These are phyloP conservation scores for Flaveria linearis DNA, from an alignment of 129 eudicot genomes.

Conservation along the genomic window DNA sequence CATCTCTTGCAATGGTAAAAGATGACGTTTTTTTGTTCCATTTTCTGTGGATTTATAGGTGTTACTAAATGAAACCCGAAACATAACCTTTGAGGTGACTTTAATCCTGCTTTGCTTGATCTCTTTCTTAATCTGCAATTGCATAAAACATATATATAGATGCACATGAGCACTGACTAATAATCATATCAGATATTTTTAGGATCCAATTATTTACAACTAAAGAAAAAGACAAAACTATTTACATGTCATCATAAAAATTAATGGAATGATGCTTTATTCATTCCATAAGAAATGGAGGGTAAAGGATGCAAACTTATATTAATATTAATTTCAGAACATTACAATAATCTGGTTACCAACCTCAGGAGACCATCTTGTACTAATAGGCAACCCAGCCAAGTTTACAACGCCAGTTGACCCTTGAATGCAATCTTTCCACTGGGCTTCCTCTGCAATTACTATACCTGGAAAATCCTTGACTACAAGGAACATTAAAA, in stretches of 20 bases:
- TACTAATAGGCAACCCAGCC: slow-evolving; percentile 95
- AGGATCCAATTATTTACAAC: not conserved
- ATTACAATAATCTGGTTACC: slow-evolving; percentile 4
- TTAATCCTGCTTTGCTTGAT: slow-evolving; percentile 87
- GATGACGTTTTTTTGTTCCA: slow-evolving; percentile 7
- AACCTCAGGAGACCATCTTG: slow-evolving; percentile 99
- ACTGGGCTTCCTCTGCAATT: slow-evolving; percentile 84
- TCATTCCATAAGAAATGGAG: not conserved
- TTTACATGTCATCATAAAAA: slow-evolving; percentile 5
- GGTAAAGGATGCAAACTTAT: not conserved
- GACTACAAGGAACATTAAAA: slow-evolving; percentile 36
- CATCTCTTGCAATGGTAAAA: slow-evolving; percentile 11
- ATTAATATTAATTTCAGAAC: not conserved
- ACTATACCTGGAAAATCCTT: slow-evolving; percentile 83
- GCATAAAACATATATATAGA: slow-evolving; percentile 19
- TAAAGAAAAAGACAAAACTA: slow-evolving; percentile 9
- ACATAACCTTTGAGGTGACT: slow-evolving; percentile 82
- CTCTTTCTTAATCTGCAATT: slow-evolving; percentile 86
- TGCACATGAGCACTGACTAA: not conserved
- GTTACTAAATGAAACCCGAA: slow-evolving; percentile 2
- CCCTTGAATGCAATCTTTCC: slow-evolving; percentile 85
- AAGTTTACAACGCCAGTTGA: slow-evolving; percentile 93
- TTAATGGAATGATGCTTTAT: not conserved
- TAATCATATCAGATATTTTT: not conserved
- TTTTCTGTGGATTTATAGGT: slow-evolving; percentile 5